These are phyloP conservation scores for Oryza glumipatula DNA, from an alignment of 176 grass and related monocot species.

Conservation along the genomic window DNA sequence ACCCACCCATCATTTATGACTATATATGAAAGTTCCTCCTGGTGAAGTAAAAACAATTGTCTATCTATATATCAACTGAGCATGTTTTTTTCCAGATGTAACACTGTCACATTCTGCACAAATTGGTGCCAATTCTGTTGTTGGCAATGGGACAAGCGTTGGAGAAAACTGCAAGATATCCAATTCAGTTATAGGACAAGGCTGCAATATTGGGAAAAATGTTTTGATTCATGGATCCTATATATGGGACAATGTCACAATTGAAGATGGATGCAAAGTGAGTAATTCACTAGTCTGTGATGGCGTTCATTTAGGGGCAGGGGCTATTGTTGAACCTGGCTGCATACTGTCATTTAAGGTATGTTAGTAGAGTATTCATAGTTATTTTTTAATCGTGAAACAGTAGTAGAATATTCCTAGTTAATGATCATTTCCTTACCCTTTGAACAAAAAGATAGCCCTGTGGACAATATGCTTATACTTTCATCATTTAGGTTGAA, in stretches of 20 bases:
- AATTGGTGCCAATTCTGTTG: conserved; percentile 70
- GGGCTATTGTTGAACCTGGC: conserved; percentile 76
- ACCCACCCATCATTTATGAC: neutral
- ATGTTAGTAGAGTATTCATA: conserved; percentile 32
- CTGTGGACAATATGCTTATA: conserved; percentile 14
- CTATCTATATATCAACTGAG: conserved; percentile 18
- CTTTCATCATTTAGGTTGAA: conserved; percentile 74
- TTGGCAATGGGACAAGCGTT: conserved; percentile 79
- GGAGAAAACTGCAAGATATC: conserved; percentile 66
- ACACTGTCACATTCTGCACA: conserved; percentile 66
- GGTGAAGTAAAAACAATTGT: conserved; percentile 6
- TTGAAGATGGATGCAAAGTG: conserved; percentile 94
- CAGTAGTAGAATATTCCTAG: conserved; percentile 22
- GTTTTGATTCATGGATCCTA: conserved; percentile 73
- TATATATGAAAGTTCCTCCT: neutral
- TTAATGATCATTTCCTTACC: neutral
- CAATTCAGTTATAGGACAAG: conserved; percentile 77
- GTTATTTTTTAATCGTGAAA: no score
- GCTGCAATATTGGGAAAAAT: conserved; percentile 75
- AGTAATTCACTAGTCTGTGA: conserved; percentile 83
- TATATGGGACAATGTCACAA: conserved; percentile 86
- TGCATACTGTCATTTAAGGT: conserved; percentile 98
- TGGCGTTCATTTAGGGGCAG: conserved; percentile 70
- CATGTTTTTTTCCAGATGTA: conserved; percentile 61
- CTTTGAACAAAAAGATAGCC: conserved; percentile 2